Evolutionary conservation across 192 early-diverging fungal genomes (phyloP), one percentile per base, ranked within the genome.

Genomic region (Dissophora ornata): DNA sequence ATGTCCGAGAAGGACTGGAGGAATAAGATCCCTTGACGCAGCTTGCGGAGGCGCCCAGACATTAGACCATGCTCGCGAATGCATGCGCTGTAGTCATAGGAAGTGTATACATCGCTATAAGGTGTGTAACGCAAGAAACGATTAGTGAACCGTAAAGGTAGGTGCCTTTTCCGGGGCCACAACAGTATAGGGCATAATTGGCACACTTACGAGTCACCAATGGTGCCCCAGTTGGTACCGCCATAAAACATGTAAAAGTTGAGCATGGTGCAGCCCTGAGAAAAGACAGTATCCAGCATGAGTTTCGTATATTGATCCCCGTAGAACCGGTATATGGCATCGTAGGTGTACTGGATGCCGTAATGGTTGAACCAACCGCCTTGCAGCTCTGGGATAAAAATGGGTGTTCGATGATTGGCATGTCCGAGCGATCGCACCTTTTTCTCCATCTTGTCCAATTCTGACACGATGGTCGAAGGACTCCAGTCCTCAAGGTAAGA

Each of bases 281-380:
- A 86, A 9, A 91, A 57, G 16, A 79, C 69, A 8, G 84, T 84
- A n/a, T 93, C 90, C 38, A 86, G 61, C 15, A 91, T 50, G 18
- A 88, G 57, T 11, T 80, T 65, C 4, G 91, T 93, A 56, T 90
- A 91, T 26, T 86, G 57, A 57, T 90, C 88, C 9, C 91, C 91
- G 69, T 88, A 93, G 65, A 79, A 93, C 42, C 87, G 57, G 67
- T 87, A 92, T 24, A 91, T 87, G 11, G 86, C 81, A 54, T 93
- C 91, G 80, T 88, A 93, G 0, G 83, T 86, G 29, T 88, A 83
- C 22, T 80, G 62, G 33, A 88, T 71, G 40, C 82, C 80, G 52
- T 93, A 91, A 49, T 90, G 88, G 58, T 89, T 91, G 69, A 91
- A 93, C 91, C 91, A 93, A 6, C 91, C 91, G 25, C 91, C 91